Percentiles rank a stretch among this genome's conserved stretches.
Evolutionary conservation across 75 land plant species (phyloP).

Genomic region (Isoetes taiwanensis): DNA sequence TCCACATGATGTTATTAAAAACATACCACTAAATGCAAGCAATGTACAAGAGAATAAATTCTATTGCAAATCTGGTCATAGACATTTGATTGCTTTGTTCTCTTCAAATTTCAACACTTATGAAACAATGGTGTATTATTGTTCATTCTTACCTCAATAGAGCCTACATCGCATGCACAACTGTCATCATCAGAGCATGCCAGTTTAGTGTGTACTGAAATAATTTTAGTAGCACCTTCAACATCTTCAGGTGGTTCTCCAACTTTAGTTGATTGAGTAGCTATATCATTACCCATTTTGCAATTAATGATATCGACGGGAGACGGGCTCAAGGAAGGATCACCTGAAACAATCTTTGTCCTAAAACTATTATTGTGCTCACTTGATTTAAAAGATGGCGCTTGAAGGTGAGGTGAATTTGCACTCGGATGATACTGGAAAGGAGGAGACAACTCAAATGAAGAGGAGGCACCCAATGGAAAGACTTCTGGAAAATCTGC

Average conservation of each 20-base stretch:
- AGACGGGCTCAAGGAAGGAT: not conserved
- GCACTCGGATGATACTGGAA: slow-evolving; percentile 12
- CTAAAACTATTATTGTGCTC: not conserved
- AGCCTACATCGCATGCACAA: too few species aligned
- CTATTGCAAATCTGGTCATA: too few species aligned
- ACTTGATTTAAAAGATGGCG: not conserved
- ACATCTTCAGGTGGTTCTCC: slow-evolving; percentile 17
- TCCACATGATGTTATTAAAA: too few species aligned
- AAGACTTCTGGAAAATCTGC: slow-evolving; percentile 14
- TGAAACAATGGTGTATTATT: too few species aligned
- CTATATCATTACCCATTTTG: not conserved
- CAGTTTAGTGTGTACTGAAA: too few species aligned
- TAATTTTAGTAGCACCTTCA: too few species aligned
- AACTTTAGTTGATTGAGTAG: not conserved
- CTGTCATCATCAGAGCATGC: too few species aligned
- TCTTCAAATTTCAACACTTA: not conserved
- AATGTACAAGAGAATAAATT: too few species aligned
- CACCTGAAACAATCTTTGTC: not conserved
- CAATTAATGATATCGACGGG: not conserved
- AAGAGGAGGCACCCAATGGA: slow-evolving; percentile 8
- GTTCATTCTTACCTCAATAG: too few species aligned
- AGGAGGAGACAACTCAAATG: slow-evolving; percentile 6
- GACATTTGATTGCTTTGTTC: too few species aligned
- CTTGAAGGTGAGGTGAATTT: not conserved
- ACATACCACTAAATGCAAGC: too few species aligned